phyloP scores from a whole-genome alignment of 2,329 filamentous ascomycete species.

The Aspergillus carbonarius region DNA sequence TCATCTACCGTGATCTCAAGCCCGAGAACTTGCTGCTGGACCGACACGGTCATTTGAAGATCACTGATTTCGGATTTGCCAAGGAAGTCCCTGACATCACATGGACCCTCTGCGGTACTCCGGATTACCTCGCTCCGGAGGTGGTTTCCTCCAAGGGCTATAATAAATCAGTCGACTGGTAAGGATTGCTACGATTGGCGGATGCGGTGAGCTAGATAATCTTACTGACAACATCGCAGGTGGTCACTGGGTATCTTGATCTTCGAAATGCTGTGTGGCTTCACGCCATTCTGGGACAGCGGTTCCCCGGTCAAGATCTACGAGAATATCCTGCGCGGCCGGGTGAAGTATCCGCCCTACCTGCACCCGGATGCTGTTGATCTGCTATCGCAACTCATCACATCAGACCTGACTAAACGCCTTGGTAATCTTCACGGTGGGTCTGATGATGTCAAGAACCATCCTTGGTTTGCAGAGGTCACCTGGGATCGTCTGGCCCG shows the following conservation, averaged over 20 bases:
- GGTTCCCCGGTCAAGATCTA: slow-evolving; percentile 99
- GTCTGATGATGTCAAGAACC: slow-evolving; percentile 87
- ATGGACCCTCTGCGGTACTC: slow-evolving; percentile 96
- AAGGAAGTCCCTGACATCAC: slow-evolving; percentile 99
- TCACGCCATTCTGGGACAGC: slow-evolving; percentile 98
- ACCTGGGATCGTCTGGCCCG: slow-evolving; percentile 93
- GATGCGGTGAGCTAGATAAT: too few relatives aligned
- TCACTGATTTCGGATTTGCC: slow-evolving; percentile 97
- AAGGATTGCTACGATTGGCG: slow-evolving; percentile 38
- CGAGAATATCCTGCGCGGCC: slow-evolving; percentile 95
- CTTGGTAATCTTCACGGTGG: slow-evolving; percentile 92
- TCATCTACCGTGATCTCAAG: slow-evolving; percentile 97
- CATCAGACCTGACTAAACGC: slow-evolving; percentile 88
- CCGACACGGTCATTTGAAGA: slow-evolving; percentile 91
- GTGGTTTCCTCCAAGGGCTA: slow-evolving; percentile 99
- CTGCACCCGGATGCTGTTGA: slow-evolving; percentile 93
- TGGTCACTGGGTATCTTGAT: slow-evolving; percentile 98
- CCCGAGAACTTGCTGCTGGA: slow-evolving; percentile 91
- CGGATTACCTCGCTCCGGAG: slow-evolving; percentile 95
- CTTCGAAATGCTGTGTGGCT: slow-evolving; percentile 99
- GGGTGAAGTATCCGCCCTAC: slow-evolving; percentile 95
- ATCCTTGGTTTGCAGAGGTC: slow-evolving; percentile 95
- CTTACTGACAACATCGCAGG: slow-evolving; percentile 52
- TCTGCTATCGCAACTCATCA: slow-evolving; percentile 88
- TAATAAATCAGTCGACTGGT: slow-evolving; percentile 99